These are phyloP conservation scores for Collybiopsis confluens DNA, from an alignment of 768 basidiomycete species.

Conservation along the genomic window DNA sequence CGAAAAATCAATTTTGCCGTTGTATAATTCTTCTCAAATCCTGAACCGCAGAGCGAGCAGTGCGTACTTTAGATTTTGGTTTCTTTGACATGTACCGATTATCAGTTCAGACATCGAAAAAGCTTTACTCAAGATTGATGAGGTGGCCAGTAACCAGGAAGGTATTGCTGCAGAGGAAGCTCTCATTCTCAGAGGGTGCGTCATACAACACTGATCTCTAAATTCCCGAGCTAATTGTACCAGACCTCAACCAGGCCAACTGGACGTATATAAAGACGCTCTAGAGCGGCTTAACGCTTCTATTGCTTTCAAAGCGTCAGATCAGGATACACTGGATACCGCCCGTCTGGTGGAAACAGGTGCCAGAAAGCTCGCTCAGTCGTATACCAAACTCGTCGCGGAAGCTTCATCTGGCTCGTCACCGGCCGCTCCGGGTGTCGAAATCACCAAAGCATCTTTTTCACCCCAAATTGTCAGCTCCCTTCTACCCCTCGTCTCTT, in stretches of 20 bases:
- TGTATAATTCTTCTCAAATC: slow-evolving; percentile 76
- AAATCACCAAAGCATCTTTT: slow-evolving; percentile 52
- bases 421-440: slow-evolving; percentile 48
- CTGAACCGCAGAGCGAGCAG: slow-evolving; percentile 70
- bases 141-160: slow-evolving; percentile 70
- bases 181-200: slow-evolving; percentile 72
- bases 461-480: slow-evolving; percentile 47
- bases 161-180: slow-evolving; percentile 77
- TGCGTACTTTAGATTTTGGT: slow-evolving; percentile 29
- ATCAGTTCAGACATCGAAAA: slow-evolving; percentile 66
- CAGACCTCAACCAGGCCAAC: slow-evolving; percentile 69
- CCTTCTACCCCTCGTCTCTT: slow-evolving; percentile 60
- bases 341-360: slow-evolving; percentile 82
- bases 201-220: not conserved
- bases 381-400: slow-evolving; percentile 86
- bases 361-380: slow-evolving; percentile 73
- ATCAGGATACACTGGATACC: slow-evolving; percentile 50
- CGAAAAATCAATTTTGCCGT: slow-evolving; percentile 79
- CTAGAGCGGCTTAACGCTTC: slow-evolving; percentile 74
- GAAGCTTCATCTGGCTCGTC: slow-evolving; percentile 79
- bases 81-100: not conserved
- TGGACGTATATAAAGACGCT: slow-evolving; percentile 64
- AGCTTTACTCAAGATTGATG: slow-evolving; percentile 73
- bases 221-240: too few species aligned
- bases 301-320: slow-evolving; percentile 70